A percentile compares a stretch with the other conserved stretches of the same genome.
Conservation (phyloP, 306 rosid species). For the Abrus precatorius region DNA sequence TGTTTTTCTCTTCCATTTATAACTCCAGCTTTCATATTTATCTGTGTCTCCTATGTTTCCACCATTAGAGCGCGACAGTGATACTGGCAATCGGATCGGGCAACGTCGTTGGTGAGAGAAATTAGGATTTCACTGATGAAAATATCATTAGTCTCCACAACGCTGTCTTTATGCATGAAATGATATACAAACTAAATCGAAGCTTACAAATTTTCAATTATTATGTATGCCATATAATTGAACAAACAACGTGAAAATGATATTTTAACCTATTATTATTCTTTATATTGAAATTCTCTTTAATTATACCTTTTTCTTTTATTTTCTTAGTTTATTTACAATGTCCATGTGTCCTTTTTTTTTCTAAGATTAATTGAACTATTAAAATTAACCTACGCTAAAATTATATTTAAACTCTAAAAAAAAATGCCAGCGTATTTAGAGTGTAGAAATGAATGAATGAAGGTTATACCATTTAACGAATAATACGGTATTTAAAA, state of each 20-base stretch:
- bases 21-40: neutral
- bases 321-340: no score
- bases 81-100: neutral
- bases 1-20: neutral
- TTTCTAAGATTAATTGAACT: neutral
- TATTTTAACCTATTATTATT: neutral
- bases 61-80: constrained; percentile 14
- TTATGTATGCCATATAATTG: neutral
- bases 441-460: no score
- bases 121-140: neutral
- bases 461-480: no score
- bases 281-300: neutral
- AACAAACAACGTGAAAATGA: neutral
- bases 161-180: neutral
- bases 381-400: no score
- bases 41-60: neutral
- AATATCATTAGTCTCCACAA: constrained; percentile 1
- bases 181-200: neutral
- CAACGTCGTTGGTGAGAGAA: neutral
- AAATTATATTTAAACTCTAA: no score
- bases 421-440: no score
- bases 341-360: no score
- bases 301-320: neutral
- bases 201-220: constrained; percentile 1
- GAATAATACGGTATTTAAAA: no score